Evolutionary conservation across 179 eudicot species (phyloP).

Genomic region (Beta macrorhiza): DNA sequence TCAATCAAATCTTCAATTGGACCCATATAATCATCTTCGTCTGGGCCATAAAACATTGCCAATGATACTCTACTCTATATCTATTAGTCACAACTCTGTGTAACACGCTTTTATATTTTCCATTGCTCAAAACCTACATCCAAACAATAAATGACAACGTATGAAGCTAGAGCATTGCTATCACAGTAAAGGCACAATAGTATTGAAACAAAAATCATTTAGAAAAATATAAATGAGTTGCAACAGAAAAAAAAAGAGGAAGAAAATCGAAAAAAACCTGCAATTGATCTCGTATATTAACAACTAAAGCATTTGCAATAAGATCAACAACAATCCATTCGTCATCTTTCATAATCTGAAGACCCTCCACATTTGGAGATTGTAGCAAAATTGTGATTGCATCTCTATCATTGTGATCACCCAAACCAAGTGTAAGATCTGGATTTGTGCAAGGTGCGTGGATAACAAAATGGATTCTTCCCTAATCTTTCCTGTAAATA

Average conservation of each 20-base stretch:
- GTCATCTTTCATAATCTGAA: constrained; percentile 20
- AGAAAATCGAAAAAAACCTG: constrained; percentile 17
- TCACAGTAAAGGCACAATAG: too few relatives aligned
- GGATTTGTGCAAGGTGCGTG: constrained; percentile 36
- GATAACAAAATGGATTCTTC: constrained; percentile 26
- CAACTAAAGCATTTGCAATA: constrained; percentile 33
- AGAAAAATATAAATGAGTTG: background rate
- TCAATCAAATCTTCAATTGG: too few relatives aligned
- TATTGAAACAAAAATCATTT: background rate
- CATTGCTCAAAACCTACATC: constrained; percentile 29
- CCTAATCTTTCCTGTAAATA: constrained; percentile 21
- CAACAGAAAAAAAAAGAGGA: too few relatives aligned
- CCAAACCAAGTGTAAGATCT: constrained; percentile 37
- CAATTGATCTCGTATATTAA: constrained; percentile 36
- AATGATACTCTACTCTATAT: too few relatives aligned
- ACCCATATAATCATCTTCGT: too few relatives aligned
- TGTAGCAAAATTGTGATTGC: constrained; percentile 30
- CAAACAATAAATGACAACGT: background rate
- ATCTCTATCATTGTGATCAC: constrained; percentile 36
- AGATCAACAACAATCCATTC: constrained; percentile 37
- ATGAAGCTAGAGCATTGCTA: too few relatives aligned
- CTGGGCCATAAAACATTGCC: too few relatives aligned
- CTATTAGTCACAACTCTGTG: too few relatives aligned
- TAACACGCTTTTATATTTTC: constrained; percentile 22
- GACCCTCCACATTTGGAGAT: background rate